Conservation (phyloP, 2,329 filamentous ascomycete genomes). For the Hymenoscyphus linearis region DNA sequence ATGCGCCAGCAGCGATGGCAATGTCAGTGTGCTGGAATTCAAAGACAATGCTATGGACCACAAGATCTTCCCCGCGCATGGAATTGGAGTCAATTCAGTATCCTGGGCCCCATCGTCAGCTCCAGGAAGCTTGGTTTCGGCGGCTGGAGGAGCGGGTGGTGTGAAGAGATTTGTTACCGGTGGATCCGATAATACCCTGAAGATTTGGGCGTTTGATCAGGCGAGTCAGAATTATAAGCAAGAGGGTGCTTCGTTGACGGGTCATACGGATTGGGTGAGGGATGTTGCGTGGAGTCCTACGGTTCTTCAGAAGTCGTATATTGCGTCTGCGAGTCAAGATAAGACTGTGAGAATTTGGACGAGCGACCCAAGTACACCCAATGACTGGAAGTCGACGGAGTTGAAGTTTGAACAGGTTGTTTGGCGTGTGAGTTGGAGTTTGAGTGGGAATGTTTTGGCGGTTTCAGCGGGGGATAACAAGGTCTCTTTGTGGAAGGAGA, state of each 20-base stretch:
- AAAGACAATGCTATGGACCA: slow-evolving; percentile 92
- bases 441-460: slow-evolving; percentile 93
- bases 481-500: slow-evolving; percentile 98
- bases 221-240: slow-evolving; percentile 56
- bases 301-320: slow-evolving; percentile 91
- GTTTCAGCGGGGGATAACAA: slow-evolving; percentile 94
- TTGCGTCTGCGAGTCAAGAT: slow-evolving; percentile 91
- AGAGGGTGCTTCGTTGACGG: slow-evolving; percentile 61
- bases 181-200: slow-evolving; percentile 87
- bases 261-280: slow-evolving; percentile 93
- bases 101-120: slow-evolving; percentile 86
- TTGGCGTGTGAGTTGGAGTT: slow-evolving; percentile 96
- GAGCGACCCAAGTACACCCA: slow-evolving; percentile 57
- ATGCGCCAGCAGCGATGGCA: slow-evolving; percentile 89
- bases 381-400: slow-evolving; percentile 79
- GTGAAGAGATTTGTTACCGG: slow-evolving; percentile 88
- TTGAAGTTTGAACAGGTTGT: slow-evolving; percentile 83
- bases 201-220: slow-evolving; percentile 81
- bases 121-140: slow-evolving; percentile 79
- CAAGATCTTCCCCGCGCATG: slow-evolving; percentile 85
- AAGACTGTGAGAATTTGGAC: slow-evolving; percentile 99
- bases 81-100: slow-evolving; percentile 90
- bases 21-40: slow-evolving; percentile 92
- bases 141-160: slow-evolving; percentile 54
- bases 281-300: slow-evolving; percentile 97